These are phyloP conservation scores for Pseudocercospora crystallina DNA, from an alignment of 2,329 filamentous ascomycete species.

Conservation along the genomic window DNA sequence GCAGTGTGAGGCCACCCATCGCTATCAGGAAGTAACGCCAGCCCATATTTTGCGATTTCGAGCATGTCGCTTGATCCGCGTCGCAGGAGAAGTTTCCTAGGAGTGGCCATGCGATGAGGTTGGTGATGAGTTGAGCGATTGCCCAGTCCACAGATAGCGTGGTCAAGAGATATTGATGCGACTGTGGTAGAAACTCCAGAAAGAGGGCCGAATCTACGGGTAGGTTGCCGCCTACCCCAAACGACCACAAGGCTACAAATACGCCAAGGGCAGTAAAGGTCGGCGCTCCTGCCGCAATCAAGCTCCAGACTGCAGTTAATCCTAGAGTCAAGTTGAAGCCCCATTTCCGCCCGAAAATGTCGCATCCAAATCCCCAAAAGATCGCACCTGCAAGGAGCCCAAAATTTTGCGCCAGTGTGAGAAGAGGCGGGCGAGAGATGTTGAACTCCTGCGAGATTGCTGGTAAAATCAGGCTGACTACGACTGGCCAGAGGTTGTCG, in stretches of 20 bases:
- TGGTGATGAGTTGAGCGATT: slow-evolving; percentile 28
- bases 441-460: too few species aligned
- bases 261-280: slow-evolving; percentile 27
- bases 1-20: slow-evolving; percentile 23
- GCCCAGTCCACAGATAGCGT: slow-evolving; percentile 30
- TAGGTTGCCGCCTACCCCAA: slow-evolving; percentile 31
- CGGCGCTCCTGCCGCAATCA: slow-evolving; percentile 29
- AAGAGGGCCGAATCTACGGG: slow-evolving; percentile 32
- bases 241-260: slow-evolving; percentile 27
- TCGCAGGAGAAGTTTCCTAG: slow-evolving; percentile 14
- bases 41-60: slow-evolving; percentile 24
- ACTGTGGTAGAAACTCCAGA: slow-evolving; percentile 28
- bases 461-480: too few species aligned
- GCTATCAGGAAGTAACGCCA: slow-evolving; percentile 32
- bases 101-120: slow-evolving; percentile 45
- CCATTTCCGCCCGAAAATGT: slow-evolving; percentile 21
- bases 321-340: slow-evolving; percentile 29
- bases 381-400: slow-evolving; percentile 44
- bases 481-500: too few species aligned
- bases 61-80: not conserved
- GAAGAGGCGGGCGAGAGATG: too few species aligned
- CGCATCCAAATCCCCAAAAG: slow-evolving; percentile 26
- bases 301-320: slow-evolving; percentile 25
- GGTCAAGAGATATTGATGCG: slow-evolving; percentile 27
- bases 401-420: slow-evolving; percentile 10